phyloP scores from a whole-genome alignment of 1,139 yeast species.

The Pichia cactophila region DNA sequence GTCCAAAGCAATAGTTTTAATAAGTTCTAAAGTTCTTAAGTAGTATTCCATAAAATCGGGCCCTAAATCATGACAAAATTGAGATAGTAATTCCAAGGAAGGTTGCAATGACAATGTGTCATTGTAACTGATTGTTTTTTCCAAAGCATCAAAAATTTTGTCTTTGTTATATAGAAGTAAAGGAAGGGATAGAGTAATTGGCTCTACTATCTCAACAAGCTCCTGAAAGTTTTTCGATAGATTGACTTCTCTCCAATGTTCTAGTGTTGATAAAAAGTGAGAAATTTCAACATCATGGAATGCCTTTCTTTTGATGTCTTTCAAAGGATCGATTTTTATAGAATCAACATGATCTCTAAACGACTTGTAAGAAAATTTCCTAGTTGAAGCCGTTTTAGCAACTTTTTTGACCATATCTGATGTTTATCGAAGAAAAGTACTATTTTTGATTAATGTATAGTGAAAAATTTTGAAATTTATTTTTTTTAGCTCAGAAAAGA shows the following conservation, averaged over 20 bases:
- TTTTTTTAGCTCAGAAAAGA: no score
- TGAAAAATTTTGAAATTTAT: neutral
- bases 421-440: no score
- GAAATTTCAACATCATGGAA: conserved; percentile 59
- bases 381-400: conserved; percentile 46
- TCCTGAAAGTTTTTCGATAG: conserved; percentile 65
- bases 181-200: conserved; percentile 62
- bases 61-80: conserved; percentile 88
- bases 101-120: conserved; percentile 78
- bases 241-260: conserved; percentile 86
- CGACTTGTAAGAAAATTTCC: conserved; percentile 61
- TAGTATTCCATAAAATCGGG: conserved; percentile 80
- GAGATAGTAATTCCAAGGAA: conserved; percentile 68
- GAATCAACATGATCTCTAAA: conserved; percentile 80
- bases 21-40: conserved; percentile 40
- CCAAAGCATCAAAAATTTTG: conserved; percentile 49
- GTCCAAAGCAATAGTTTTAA: conserved; percentile 44
- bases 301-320: conserved; percentile 54
- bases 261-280: conserved; percentile 69
- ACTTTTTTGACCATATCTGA: conserved; percentile 27
- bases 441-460: no score
- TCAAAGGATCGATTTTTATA: conserved; percentile 77
- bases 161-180: conserved; percentile 69
- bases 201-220: conserved; percentile 50
- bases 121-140: conserved; percentile 34